These are phyloP conservation scores for Xylaria scruposa DNA, from an alignment of 495 filamentous ascomycete genomes.

Conservation along the genomic window DNA sequence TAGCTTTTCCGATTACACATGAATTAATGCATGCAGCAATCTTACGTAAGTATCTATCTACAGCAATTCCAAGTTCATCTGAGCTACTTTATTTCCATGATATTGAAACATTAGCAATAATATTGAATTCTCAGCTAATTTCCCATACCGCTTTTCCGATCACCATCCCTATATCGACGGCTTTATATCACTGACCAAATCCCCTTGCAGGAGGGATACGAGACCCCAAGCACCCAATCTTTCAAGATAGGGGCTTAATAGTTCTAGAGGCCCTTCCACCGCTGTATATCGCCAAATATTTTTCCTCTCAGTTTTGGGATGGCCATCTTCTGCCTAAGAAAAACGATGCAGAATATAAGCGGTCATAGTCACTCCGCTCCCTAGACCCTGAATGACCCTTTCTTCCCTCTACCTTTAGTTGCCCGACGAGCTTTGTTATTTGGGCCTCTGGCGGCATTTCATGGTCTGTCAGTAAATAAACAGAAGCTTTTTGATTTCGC, in stretches of 20 bases:
- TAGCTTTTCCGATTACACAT: too few relatives aligned
- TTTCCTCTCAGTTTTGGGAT: background rate
- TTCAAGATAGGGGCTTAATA: background rate
- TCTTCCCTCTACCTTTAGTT: background rate
- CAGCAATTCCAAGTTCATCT: too few relatives aligned
- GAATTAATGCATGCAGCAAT: too few relatives aligned
- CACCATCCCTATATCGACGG: background rate
- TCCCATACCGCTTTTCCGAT: too few relatives aligned
- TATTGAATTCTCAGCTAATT: background rate
- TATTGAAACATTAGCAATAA: background rate
- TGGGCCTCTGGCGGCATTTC: background rate
- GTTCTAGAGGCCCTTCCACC: background rate
- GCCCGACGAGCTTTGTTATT: background rate
- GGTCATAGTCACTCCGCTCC: background rate
- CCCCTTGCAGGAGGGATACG: too few relatives aligned
- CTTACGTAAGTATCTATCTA: too few relatives aligned
- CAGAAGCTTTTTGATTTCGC: background rate
- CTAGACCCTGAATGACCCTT: background rate
- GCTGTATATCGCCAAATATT: background rate
- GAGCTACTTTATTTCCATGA: background rate
- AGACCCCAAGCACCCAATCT: background rate
- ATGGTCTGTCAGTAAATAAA: background rate
- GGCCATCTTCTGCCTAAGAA: background rate
- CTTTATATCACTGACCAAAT: background rate
- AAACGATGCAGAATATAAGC: background rate